A percentile compares a stretch with the other conserved stretches of the same genome.
These are phyloP conservation scores for Alternaria solani DNA, from an alignment of 2,329 filamentous ascomycete genomes.

Conservation along the genomic window DNA sequence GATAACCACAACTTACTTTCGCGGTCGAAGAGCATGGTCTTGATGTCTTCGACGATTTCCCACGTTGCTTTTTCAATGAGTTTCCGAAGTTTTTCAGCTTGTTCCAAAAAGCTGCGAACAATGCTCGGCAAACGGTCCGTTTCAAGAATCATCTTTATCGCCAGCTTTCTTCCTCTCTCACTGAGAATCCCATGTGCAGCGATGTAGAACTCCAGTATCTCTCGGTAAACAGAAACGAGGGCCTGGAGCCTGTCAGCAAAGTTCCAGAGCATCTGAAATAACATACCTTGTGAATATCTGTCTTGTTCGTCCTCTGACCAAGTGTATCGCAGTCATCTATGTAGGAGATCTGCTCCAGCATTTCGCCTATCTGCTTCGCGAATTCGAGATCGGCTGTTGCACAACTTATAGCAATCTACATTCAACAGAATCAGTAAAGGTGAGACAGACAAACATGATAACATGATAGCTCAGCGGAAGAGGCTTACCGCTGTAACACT, in stretches of 20 bases:
- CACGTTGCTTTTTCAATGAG: background rate
- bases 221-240: background rate
- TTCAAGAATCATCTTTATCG: background rate
- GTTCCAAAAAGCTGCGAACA: background rate
- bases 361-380: no score
- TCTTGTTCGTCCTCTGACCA: no score
- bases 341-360: no score
- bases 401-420: no score
- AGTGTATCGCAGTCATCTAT: no score
- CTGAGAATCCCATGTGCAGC: background rate
- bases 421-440: no score
- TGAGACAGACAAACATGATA: no score
- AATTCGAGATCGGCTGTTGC: no score
- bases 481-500: no score
- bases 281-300: no score
- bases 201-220: background rate
- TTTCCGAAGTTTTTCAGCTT: background rate
- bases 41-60: background rate
- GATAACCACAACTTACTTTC: background rate
- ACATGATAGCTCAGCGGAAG: no score
- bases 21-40: background rate
- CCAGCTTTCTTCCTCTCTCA: background rate
- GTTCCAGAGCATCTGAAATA: no score
- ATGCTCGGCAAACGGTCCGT: background rate
- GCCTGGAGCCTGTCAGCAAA: background rate